Percentiles rank a stretch among this genome's conserved stretches.
phyloP scores from a whole-genome alignment of 1,139 yeast genomes.

The Suhomyces coccinellae region DNA sequence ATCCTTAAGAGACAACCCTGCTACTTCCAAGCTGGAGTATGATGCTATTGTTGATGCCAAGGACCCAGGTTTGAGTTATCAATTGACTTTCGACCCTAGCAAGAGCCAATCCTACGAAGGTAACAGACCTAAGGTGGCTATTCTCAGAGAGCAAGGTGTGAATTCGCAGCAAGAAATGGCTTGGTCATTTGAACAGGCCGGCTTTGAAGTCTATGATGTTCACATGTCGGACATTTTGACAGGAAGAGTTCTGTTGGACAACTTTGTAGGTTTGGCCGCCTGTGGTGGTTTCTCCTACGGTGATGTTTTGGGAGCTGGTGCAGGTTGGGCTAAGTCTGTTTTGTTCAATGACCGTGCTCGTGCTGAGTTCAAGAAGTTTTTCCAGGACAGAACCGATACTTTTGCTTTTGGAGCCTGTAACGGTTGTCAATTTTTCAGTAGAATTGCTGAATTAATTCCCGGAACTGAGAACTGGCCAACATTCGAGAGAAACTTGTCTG shows the following conservation, averaged over 20 bases:
- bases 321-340: conserved; percentile 99
- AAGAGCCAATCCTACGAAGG: conserved; percentile 32
- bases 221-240: conserved; percentile 92
- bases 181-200: conserved; percentile 93
- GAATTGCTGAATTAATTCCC: conserved; percentile 85
- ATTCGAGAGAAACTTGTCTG: conserved; percentile 87
- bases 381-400: conserved; percentile 84
- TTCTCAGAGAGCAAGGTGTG: conserved; percentile 97
- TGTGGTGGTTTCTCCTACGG: conserved; percentile 99
- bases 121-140: conserved; percentile 83
- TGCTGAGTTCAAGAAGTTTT: conserved; percentile 73
- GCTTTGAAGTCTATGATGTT: conserved; percentile 89
- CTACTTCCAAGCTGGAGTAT: conserved; percentile 83
- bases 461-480: conserved; percentile 98
- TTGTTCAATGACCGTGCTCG: conserved; percentile 79
- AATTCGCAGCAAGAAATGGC: conserved; percentile 99
- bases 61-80: conserved; percentile 88
- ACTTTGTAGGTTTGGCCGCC: conserved; percentile 93
- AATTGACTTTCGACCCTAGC: conserved; percentile 59
- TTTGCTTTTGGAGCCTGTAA: conserved; percentile 99
- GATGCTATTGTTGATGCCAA: conserved; percentile 69
- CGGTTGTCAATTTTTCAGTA: conserved; percentile 95
- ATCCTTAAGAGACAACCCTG: conserved; percentile 91
- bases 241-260: conserved; percentile 71
- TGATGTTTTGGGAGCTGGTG: conserved; percentile 98